Evolutionary conservation across 768 basidiomycete genomes (phyloP).

Genomic region (Polyporus arcularius): DNA sequence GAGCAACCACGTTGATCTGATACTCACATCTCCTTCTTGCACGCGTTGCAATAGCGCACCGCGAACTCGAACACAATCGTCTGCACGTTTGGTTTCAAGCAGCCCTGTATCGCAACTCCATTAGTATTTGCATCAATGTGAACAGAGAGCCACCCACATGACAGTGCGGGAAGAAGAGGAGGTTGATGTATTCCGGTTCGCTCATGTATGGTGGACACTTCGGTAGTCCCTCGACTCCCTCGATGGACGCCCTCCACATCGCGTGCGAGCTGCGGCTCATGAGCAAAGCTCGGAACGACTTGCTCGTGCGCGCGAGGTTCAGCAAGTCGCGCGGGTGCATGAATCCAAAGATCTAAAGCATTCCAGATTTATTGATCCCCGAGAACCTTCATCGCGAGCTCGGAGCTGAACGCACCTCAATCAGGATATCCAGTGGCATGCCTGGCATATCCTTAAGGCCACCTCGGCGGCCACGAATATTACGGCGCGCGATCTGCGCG

Average conservation of each 20-base stretch:
- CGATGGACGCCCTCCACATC: constrained; percentile 14
- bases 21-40: constrained; percentile 7
- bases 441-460: constrained; percentile 17
- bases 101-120: constrained; percentile 4
- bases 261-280: constrained; percentile 9
- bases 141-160: constrained; percentile 8
- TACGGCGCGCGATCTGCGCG: not conserved
- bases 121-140: not conserved
- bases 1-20: not conserved
- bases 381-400: too few relatives aligned
- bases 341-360: constrained; percentile 10
- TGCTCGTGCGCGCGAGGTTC: constrained; percentile 15
- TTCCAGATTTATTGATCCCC: too few relatives aligned
- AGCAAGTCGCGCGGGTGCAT: constrained; percentile 22
- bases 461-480: constrained; percentile 12
- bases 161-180: constrained; percentile 18
- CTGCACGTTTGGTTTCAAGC: constrained; percentile 11
- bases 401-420: constrained; percentile 3
- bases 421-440: constrained; percentile 16
- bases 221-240: constrained; percentile 15
- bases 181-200: constrained; percentile 22
- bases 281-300: constrained; percentile 17
- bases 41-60: constrained; percentile 17
- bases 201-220: constrained; percentile 18
- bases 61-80: constrained; percentile 13